A percentile compares a stretch with the other conserved stretches of the same genome.
These are phyloP conservation scores for Trypanosoma lewisi DNA, from an alignment of 208 protist species.

Conservation along the genomic window DNA sequence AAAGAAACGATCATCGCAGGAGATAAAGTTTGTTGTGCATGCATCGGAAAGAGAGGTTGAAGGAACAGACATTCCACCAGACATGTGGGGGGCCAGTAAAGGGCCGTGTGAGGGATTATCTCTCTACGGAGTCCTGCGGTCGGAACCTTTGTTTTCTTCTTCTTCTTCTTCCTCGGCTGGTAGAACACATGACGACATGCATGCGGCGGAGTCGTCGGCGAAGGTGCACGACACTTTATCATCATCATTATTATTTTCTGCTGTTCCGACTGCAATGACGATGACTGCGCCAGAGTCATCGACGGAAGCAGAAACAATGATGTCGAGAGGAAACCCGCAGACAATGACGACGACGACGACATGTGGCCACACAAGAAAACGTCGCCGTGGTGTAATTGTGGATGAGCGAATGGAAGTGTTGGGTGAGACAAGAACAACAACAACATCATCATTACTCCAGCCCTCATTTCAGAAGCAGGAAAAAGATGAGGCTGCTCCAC, in stretches of 20 bases:
- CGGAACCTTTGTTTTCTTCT: too few relatives aligned
- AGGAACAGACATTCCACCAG: constrained; percentile 20
- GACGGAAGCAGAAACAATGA: neutral
- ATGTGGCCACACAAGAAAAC: constrained; percentile 13
- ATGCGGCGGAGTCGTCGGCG: neutral
- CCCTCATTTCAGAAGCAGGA: too few relatives aligned
- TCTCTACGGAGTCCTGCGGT: constrained; percentile 15
- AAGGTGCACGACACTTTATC: neutral
- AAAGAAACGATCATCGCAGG: neutral
- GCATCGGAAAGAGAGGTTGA: constrained; percentile 24
- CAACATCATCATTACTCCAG: too few relatives aligned
- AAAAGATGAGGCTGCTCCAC: neutral
- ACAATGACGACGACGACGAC: neutral
- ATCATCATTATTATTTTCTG: neutral
- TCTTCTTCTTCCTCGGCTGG: neutral
- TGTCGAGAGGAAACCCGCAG: neutral
- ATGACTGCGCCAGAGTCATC: neutral
- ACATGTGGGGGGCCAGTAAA: constrained; percentile 14
- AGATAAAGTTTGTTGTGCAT: constrained; percentile 20
- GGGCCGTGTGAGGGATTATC: constrained; percentile 13
- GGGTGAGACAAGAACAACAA: too few relatives aligned
- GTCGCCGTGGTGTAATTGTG: constrained; percentile 12
- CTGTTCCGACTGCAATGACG: neutral
- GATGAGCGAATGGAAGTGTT: constrained; percentile 11
- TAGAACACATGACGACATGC: neutral